Percentiles rank a stretch among this genome's conserved stretches.
phyloP scores from a whole-genome alignment of 2,329 filamentous ascomycete genomes.

The Fusarium metavorans region DNA sequence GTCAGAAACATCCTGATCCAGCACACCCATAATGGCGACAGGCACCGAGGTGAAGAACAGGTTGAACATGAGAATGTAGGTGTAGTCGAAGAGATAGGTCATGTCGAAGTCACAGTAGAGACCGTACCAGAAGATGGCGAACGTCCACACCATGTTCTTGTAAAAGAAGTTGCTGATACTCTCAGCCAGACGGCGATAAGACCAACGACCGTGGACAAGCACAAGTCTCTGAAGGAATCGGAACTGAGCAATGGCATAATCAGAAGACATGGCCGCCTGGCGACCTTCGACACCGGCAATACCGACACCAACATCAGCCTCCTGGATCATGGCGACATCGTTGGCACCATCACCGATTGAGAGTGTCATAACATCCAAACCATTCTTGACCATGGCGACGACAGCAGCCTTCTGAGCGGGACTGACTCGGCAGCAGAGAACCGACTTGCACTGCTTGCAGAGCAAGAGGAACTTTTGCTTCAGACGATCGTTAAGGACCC shows the following conservation, averaged over 20 bases:
- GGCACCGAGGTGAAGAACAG: slow-evolving; percentile 95
- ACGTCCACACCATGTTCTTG: slow-evolving; percentile 99
- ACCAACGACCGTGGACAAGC: slow-evolving; percentile 93
- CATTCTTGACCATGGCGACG: slow-evolving; percentile 93
- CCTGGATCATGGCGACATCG: slow-evolving; percentile 97
- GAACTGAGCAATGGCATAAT: slow-evolving; percentile 96
- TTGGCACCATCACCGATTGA: slow-evolving; percentile 95
- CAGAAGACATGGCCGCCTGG: slow-evolving; percentile 95
- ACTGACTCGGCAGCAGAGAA: slow-evolving; percentile 96
- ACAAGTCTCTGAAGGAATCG: slow-evolving; percentile 86
- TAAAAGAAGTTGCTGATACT: slow-evolving; percentile 99
- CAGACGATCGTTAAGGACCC: slow-evolving; percentile 83
- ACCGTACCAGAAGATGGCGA: slow-evolving; percentile 97
- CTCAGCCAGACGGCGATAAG: slow-evolving; percentile 93
- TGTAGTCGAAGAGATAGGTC: slow-evolving; percentile 97
- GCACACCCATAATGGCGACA: slow-evolving; percentile 93
- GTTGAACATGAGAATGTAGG: slow-evolving; percentile 97
- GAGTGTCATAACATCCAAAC: slow-evolving; percentile 94
- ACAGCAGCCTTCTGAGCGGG: slow-evolving; percentile 98
- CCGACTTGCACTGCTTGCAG: slow-evolving; percentile 96
- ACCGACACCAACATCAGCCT: slow-evolving; percentile 95
- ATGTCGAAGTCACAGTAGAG: slow-evolving; percentile 97
- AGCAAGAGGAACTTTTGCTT: slow-evolving; percentile 94
- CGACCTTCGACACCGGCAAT: slow-evolving; percentile 94
- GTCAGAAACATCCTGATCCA: slow-evolving; percentile 97